Evolutionary conservation across 805 yeast species (phyloP).

Genomic region (Ogataea haglerorum): DNA sequence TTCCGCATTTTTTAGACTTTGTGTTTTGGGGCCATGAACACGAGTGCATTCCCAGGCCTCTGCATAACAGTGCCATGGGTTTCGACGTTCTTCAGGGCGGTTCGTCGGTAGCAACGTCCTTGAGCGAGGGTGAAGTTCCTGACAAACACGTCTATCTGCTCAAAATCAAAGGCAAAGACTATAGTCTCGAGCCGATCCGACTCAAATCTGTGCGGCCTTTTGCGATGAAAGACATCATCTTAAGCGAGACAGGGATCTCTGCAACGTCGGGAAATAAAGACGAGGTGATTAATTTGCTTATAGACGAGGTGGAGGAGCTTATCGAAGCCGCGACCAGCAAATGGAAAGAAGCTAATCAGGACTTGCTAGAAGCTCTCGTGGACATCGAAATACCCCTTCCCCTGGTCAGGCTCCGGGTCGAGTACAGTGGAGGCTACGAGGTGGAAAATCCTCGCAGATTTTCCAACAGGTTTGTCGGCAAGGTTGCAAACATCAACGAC

Average conservation of each 20-base stretch:
- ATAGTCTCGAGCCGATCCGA: slow-evolving; percentile 55
- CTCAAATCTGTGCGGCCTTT: slow-evolving; percentile 81
- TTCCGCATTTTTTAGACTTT: slow-evolving; percentile 79
- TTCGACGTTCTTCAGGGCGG: slow-evolving; percentile 90
- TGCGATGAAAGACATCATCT: slow-evolving; percentile 59
- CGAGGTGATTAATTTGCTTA: slow-evolving; percentile 58
- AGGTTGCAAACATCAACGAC: slow-evolving; percentile 87
- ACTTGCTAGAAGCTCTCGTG: slow-evolving; percentile 26
- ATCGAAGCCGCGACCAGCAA: slow-evolving; percentile 54
- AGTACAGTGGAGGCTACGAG: slow-evolving; percentile 86
- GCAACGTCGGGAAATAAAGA: slow-evolving; percentile 60
- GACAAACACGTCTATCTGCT: slow-evolving; percentile 73
- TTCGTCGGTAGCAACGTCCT: slow-evolving; percentile 87
- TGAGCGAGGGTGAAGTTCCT: slow-evolving; percentile 79
- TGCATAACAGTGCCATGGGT: slow-evolving; percentile 52
- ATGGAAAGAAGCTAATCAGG: slow-evolving; percentile 38
- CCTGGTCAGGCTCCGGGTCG: slow-evolving; percentile 75
- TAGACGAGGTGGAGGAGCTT: slow-evolving; percentile 61
- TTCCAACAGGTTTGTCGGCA: slow-evolving; percentile 85
- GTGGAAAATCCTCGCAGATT: slow-evolving; percentile 89
- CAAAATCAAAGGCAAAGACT: slow-evolving; percentile 55
- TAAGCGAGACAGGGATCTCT: slow-evolving; percentile 52
- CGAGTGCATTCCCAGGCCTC: slow-evolving; percentile 78
- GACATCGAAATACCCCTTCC: slow-evolving; percentile 66
- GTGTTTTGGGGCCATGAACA: slow-evolving; percentile 98